These are phyloP conservation scores for Boletellus emodensis DNA, from an alignment of 768 basidiomycete genomes.

Conservation along the genomic window DNA sequence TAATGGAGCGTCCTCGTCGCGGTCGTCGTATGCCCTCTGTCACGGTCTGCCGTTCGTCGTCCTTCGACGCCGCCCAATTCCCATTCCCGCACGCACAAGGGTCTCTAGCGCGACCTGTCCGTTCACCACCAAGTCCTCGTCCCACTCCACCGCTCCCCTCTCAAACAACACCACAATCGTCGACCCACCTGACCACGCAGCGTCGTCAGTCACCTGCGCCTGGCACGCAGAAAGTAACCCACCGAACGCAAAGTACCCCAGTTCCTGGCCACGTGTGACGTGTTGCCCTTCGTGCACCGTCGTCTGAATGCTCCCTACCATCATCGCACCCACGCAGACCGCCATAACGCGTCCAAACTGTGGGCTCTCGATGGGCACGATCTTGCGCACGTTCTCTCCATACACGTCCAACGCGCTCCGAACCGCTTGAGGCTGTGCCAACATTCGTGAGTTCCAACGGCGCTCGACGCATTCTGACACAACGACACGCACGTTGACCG, in stretches of 20 bases:
- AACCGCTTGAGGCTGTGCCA: constrained; percentile 80
- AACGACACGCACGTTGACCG: constrained; percentile 73
- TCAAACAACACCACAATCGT: constrained; percentile 91
- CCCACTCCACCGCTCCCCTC: constrained; percentile 82
- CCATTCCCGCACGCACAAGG: constrained; percentile 83
- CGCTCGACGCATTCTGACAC: too few species aligned
- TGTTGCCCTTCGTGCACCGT: constrained; percentile 82
- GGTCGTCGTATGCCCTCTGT: too few species aligned
- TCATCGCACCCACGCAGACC: constrained; percentile 92
- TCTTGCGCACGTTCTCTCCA: constrained; percentile 89
- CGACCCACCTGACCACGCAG: constrained; percentile 61
- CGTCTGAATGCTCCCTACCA: constrained; percentile 87
- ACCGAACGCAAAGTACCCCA: constrained; percentile 97
- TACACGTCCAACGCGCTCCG: constrained; percentile 88
- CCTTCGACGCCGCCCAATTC: constrained; percentile 53
- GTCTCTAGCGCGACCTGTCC: constrained; percentile 86
- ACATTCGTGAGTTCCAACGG: not conserved
- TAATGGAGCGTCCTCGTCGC: too few species aligned
- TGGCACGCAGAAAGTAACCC: constrained; percentile 22
- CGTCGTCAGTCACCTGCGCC: not conserved
- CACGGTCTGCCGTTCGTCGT: constrained; percentile 7
- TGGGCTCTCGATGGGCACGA: constrained; percentile 86
- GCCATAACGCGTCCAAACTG: constrained; percentile 91
- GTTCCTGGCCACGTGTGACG: constrained; percentile 82
- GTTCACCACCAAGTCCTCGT: constrained; percentile 85